phyloP scores from a whole-genome alignment of 139 green algal genomes.

The Coelastrella sp. region DNA sequence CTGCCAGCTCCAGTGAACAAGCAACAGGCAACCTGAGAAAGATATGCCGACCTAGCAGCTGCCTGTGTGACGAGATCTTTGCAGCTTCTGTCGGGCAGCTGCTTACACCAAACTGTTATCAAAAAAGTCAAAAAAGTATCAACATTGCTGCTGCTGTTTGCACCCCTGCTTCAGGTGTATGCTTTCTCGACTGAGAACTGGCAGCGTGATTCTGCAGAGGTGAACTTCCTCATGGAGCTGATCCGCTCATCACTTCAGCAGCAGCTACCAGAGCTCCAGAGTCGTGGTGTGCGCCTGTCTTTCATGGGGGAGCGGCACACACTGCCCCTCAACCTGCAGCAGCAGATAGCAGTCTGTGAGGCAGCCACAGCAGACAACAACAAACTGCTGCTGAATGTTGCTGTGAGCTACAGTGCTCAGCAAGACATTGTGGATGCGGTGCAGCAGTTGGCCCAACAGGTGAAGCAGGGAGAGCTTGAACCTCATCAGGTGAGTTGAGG shows the following conservation, averaged over 20 bases:
- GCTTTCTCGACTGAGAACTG: slow-evolving; percentile 86
- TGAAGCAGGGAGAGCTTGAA: slow-evolving; percentile 59
- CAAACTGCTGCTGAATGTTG: slow-evolving; percentile 59
- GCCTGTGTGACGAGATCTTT: too few species aligned
- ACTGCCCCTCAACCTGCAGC: slow-evolving; percentile 63
- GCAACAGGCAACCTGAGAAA: too few species aligned
- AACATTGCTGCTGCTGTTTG: not conserved
- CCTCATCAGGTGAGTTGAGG: slow-evolving; percentile 59
- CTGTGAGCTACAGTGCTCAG: slow-evolving; percentile 69
- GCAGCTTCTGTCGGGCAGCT: too few species aligned
- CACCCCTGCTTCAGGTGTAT: slow-evolving; percentile 60
- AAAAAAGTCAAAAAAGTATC: too few species aligned
- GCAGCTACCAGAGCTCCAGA: slow-evolving; percentile 56
- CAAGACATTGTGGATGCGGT: slow-evolving; percentile 79
- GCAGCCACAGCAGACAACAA: slow-evolving; percentile 45
- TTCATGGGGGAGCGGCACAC: slow-evolving; percentile 71
- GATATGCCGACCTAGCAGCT: too few species aligned
- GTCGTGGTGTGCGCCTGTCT: slow-evolving; percentile 61
- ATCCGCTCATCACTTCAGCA: slow-evolving; percentile 60
- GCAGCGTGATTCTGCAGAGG: slow-evolving; percentile 64
- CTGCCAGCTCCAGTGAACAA: too few species aligned
- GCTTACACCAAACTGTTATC: too few species aligned
- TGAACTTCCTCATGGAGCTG: slow-evolving; percentile 77
- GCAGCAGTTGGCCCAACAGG: slow-evolving; percentile 62
- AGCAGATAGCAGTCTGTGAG: slow-evolving; percentile 47